Evolutionary conservation across 306 rosid genomes (phyloP).

Genomic region (Fragaria ananassa): DNA sequence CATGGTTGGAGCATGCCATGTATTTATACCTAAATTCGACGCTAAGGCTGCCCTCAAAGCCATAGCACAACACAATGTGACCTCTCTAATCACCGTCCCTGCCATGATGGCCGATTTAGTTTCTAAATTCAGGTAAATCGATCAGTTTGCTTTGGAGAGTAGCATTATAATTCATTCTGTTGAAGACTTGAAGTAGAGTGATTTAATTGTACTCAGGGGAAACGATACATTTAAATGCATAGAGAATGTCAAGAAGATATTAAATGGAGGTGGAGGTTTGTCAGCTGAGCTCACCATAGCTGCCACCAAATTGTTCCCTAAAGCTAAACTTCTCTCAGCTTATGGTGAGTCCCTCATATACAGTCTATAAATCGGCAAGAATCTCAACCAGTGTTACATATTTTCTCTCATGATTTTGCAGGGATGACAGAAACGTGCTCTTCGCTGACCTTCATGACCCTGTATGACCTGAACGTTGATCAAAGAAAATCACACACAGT

Average conservation of each 20-base stretch:
- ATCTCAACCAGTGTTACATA: neutral
- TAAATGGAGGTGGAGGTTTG: conserved; percentile 91
- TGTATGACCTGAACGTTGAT: conserved; percentile 45
- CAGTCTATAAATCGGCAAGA: neutral
- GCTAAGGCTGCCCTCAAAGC: conserved; percentile 52
- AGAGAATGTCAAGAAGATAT: conserved; percentile 60
- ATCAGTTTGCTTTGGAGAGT: neutral
- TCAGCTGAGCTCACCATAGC: conserved; percentile 56
- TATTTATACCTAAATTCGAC: conserved; percentile 70
- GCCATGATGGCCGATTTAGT: conserved; percentile 75
- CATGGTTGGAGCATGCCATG: conserved; percentile 80
- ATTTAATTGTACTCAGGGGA: conserved; percentile 29
- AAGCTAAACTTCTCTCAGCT: conserved; percentile 87
- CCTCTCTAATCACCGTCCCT: conserved; percentile 89
- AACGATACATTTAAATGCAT: conserved; percentile 48
- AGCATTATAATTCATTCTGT: neutral
- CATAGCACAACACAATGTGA: conserved; percentile 50
- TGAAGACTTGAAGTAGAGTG: neutral
- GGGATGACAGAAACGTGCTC: conserved; percentile 96
- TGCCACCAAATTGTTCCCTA: conserved; percentile 48
- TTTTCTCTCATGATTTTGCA: conserved; percentile 27
- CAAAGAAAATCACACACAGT: conserved; percentile 24
- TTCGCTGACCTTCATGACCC: conserved; percentile 67
- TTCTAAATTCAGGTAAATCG: conserved; percentile 48
- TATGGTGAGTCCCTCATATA: conserved; percentile 55